These are phyloP conservation scores for Xylaria venustula DNA, from an alignment of 495 filamentous ascomycete species.

Conservation along the genomic window DNA sequence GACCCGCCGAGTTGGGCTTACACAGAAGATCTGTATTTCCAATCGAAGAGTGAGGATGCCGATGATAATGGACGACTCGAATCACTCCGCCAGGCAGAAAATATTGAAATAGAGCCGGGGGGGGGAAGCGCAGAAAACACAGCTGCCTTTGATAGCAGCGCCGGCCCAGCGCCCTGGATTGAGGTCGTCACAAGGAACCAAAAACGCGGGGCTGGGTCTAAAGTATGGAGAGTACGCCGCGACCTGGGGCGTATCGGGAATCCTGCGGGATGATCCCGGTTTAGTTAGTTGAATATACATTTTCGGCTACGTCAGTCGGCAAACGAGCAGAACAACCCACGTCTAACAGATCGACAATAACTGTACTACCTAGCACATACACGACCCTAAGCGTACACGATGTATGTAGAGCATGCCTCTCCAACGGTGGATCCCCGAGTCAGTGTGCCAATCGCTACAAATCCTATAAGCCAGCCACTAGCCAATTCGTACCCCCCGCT, in stretches of 20 bases:
- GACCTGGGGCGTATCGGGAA: conserved; percentile 43
- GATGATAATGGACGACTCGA: conserved; percentile 19
- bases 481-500: neutral
- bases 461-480: neutral
- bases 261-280: conserved; percentile 6
- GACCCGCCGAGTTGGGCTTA: conserved; percentile 61
- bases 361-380: neutral
- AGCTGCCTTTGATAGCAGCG: neutral
- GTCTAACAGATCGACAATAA: neutral
- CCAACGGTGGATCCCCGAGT: too few relatives aligned
- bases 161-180: conserved; percentile 45
- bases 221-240: conserved; percentile 56
- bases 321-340: neutral
- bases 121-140: neutral
- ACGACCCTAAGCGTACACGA: neutral
- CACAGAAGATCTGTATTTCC: conserved; percentile 46
- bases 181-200: conserved; percentile 48
- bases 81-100: neutral
- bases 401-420: too few relatives aligned
- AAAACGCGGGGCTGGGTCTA: conserved; percentile 46
- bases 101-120: conserved; percentile 6
- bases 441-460: too few relatives aligned
- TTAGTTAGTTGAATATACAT: neutral
- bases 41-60: conserved; percentile 17
- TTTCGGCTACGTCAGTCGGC: conserved; percentile 1